Percentiles rank a stretch among this genome's conserved stretches.
Evolutionary conservation across 345 rosid genomes (phyloP).

Genomic region (Dovyalis caffra): DNA sequence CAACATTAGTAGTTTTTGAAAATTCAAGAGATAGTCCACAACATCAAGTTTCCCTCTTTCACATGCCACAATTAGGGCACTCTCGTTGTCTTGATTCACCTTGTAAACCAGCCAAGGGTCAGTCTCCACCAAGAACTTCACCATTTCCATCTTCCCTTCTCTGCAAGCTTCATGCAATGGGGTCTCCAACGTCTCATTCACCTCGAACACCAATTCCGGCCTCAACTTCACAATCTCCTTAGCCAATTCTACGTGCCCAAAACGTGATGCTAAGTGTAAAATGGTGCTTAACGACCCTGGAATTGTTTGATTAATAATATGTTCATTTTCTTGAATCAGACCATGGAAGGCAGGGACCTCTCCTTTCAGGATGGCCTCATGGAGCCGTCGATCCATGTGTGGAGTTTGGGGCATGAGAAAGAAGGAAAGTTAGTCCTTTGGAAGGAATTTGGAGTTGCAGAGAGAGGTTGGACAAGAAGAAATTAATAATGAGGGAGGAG

Average conservation of each 20-base stretch:
- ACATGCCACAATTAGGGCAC: slow-evolving; percentile 29
- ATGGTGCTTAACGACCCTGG: slow-evolving; percentile 27
- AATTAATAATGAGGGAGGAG: not conserved
- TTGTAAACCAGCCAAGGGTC: slow-evolving; percentile 26
- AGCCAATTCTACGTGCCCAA: slow-evolving; percentile 44
- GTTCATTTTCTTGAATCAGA: slow-evolving; percentile 21
- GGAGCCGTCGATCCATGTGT: slow-evolving; percentile 33
- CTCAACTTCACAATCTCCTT: slow-evolving; percentile 39
- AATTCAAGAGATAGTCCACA: slow-evolving; percentile 21
- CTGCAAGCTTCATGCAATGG: slow-evolving; percentile 49
- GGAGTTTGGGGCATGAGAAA: not conserved
- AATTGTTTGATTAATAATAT: slow-evolving; percentile 9
- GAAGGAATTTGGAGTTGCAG: not conserved
- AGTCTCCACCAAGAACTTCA: slow-evolving; percentile 28
- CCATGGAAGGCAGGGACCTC: slow-evolving; percentile 13
- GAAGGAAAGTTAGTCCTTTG: not conserved
- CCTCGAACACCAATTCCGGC: slow-evolving; percentile 34
- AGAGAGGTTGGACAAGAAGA: no score
- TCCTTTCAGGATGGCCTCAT: slow-evolving; percentile 25
- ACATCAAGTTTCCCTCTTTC: slow-evolving; percentile 34
- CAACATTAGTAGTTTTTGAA: slow-evolving; percentile 25
- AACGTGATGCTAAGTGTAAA: slow-evolving; percentile 41
- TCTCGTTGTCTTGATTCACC: slow-evolving; percentile 13
- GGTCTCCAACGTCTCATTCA: slow-evolving; percentile 40
- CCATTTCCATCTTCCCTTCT: slow-evolving; percentile 38